Evolutionary conservation across 1,139 yeast genomes (phyloP), one percentile per base, ranked within the genome.

Genomic region (Taphrina wiesneri): DNA sequence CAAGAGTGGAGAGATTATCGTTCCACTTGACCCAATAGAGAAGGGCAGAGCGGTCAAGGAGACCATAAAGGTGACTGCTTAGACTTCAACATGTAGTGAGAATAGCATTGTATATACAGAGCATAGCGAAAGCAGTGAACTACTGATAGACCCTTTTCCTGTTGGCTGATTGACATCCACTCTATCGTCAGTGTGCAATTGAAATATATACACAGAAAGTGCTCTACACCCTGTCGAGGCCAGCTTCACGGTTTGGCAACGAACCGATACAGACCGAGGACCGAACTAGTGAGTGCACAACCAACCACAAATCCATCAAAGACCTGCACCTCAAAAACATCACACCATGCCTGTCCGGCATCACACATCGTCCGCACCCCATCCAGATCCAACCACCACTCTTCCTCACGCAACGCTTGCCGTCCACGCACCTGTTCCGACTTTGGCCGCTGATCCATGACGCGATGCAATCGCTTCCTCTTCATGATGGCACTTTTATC

Each of bases 331-430:
- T 60, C 64, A 60, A 60, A 60, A 34, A 60, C 64, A 41, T 51
- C 64, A 23, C 64, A 60, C 57, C 56, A 49, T 7, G 64, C 64
- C 26, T 60, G 64, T 26, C 64, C 64, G 21, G 43, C 36, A 41
- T 60, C 64, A 26, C 64, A 60, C 46, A 53, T 45, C 2, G 43
- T 30, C 26, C 57, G 25, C 25, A 60, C 15, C 2, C 64, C 64
- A 51, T 60, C 64, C 46, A 60, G 43, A 43, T 60, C 64, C 41
- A 49, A 54, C 56, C 56, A 60, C 57, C 56, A 60, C 39, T 60
- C 64, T 26, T 60, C 51, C 30, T 45, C 51, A 49, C 26, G 23
- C 43, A 41, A 15, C 32, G 32, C 63, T 19, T 41, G 54, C 25
- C 19, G 19, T 2, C 36, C 15, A 2, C 28, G 39, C 13, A 34